These are phyloP conservation scores for Aurantiochytrium sp. DNA, from an alignment of 108 stramenopile genomes.

Conservation along the genomic window DNA sequence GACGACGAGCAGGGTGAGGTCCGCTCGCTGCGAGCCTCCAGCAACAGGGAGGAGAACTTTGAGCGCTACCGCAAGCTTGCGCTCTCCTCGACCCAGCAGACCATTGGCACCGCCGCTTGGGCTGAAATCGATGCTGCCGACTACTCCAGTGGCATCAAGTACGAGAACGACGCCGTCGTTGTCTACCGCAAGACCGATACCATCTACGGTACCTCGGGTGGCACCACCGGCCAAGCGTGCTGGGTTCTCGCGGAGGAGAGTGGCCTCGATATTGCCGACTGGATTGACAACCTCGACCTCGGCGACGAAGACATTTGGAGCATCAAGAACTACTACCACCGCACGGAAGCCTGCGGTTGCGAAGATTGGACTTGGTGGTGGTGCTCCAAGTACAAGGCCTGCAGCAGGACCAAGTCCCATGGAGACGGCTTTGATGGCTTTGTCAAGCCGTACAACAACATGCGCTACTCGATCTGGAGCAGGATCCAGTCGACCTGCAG, in stretches of 20 bases:
- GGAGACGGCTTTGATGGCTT: background rate
- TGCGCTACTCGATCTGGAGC: background rate
- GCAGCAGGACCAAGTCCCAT: background rate
- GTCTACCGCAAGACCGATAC: background rate
- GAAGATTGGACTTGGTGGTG: background rate
- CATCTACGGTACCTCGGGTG: background rate
- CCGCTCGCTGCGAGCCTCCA: background rate
- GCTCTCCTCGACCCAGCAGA: too few relatives aligned
- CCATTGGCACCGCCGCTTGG: background rate
- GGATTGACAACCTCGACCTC: background rate
- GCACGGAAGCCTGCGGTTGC: background rate
- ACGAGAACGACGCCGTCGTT: background rate
- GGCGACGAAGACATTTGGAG: background rate
- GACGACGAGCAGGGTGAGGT: background rate
- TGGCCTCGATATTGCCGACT: background rate
- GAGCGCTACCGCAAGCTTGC: too few relatives aligned
- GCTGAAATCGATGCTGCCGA: background rate
- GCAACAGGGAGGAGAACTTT: background rate
- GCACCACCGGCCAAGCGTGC: background rate
- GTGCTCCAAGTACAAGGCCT: background rate
- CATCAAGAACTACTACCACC: background rate
- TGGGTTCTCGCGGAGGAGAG: background rate
- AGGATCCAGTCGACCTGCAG: background rate
- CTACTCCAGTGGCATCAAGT: background rate
- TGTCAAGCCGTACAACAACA: background rate